These are phyloP conservation scores for Barnettozyma botsteinii DNA, from an alignment of 805 yeast species.

Conservation along the genomic window DNA sequence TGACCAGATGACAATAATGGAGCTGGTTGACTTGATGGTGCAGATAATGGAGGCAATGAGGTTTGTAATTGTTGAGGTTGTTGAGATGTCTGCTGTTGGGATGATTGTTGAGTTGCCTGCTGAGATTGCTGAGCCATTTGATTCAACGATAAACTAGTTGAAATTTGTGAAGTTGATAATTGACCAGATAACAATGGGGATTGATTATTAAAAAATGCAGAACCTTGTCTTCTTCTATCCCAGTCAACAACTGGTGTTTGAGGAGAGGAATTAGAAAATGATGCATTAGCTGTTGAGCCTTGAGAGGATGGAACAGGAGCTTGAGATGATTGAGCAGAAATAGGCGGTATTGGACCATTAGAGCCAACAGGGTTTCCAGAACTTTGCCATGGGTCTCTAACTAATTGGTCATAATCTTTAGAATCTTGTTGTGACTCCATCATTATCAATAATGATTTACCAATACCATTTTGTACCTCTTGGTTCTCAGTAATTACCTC, in stretches of 20 bases:
- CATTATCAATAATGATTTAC: constrained; percentile 35
- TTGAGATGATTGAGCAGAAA: constrained; percentile 12
- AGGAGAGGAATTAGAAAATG: constrained; percentile 28
- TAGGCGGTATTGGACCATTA: constrained; percentile 6
- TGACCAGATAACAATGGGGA: constrained; percentile 23
- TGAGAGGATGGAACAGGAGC: constrained; percentile 11
- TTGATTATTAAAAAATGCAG: constrained; percentile 42
- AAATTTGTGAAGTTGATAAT: constrained; percentile 20
- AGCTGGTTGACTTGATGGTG: constrained; percentile 3
- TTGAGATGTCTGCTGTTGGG: neutral
- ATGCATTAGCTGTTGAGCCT: constrained; percentile 11
- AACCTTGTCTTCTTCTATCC: constrained; percentile 50
- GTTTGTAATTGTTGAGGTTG: constrained; percentile 7
- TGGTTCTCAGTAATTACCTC: constrained; percentile 23
- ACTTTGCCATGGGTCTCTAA: constrained; percentile 39
- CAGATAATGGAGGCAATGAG: constrained; percentile 9
- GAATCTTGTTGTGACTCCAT: constrained; percentile 34
- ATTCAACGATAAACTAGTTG: constrained; percentile 21
- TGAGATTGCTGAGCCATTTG: constrained; percentile 1
- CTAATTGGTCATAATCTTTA: constrained; percentile 36
- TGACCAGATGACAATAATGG: constrained; percentile 14
- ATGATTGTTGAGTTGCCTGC: neutral
- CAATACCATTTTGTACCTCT: constrained; percentile 28
- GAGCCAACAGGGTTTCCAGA: constrained; percentile 3
- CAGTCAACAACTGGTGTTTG: constrained; percentile 39